A percentile compares a stretch with the other conserved stretches of the same genome.
Evolutionary conservation across 768 basidiomycete genomes (phyloP).

Genomic region (Naganishia randhawae): DNA sequence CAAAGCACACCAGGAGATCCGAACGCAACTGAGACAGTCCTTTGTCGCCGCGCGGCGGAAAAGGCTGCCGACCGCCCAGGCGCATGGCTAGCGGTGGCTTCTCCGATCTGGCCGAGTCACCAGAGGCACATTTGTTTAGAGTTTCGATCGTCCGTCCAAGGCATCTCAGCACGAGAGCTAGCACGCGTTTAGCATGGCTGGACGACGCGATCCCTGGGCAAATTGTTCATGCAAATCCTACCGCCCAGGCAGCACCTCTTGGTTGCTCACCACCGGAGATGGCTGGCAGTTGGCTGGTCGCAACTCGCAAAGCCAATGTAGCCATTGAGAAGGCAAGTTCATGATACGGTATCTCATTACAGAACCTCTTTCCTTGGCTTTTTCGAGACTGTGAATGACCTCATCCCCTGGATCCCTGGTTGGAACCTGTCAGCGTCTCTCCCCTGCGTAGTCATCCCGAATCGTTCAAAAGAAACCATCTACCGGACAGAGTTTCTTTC

Average conservation of each 20-base stretch:
- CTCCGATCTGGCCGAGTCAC: no score
- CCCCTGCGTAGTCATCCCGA: constrained; percentile 14
- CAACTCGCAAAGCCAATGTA: neutral
- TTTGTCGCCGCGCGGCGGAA: neutral
- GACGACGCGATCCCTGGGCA: neutral
- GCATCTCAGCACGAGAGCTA: no score
- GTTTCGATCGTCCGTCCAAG: constrained; percentile 2
- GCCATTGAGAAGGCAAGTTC: neutral
- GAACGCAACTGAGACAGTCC: neutral
- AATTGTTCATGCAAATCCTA: no score
- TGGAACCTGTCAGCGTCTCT: constrained; percentile 19
- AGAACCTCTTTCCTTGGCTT: constrained; percentile 9
- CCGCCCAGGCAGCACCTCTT: neutral
- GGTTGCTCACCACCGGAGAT: neutral
- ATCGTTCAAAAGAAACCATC: neutral
- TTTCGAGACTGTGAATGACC: neutral
- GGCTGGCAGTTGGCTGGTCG: neutral
- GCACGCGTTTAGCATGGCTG: neutral
- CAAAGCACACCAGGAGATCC: neutral
- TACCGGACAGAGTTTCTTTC: neutral
- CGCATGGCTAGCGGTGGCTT: neutral
- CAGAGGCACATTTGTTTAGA: neutral
- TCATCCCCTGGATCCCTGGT: constrained; percentile 18
- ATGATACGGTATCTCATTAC: neutral
- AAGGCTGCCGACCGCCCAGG: neutral